Evolutionary conservation across 2,329 filamentous ascomycete genomes (phyloP).

Genomic region (Colletotrichum eleusines): DNA sequence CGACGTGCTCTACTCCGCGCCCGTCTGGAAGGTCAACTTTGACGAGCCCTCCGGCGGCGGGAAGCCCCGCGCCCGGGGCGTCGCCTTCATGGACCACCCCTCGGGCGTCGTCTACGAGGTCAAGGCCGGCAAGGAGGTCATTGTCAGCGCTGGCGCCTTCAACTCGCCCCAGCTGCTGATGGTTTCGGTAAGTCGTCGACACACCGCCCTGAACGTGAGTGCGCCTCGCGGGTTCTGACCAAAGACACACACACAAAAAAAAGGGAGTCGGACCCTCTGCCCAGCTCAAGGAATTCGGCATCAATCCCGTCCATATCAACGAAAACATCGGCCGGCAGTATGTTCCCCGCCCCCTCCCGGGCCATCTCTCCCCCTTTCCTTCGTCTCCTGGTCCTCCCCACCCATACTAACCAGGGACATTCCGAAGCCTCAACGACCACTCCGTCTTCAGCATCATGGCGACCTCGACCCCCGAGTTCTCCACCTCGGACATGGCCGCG

Average conservation of each 20-base stretch:
- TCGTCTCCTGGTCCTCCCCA: not conserved
- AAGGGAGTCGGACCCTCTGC: conserved; percentile 43
- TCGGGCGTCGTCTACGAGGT: conserved; percentile 42
- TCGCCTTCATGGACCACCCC: conserved; percentile 46
- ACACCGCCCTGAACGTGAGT: not conserved
- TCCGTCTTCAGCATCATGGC: conserved; percentile 48
- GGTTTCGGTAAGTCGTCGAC: conserved; percentile 37
- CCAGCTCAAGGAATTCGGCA: conserved; percentile 43
- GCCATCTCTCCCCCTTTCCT: not conserved
- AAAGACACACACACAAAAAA: too few species aligned
- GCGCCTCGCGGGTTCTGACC: not conserved
- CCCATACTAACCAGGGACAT: not conserved
- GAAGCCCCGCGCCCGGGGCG: conserved; percentile 44
- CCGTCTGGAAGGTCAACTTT: conserved; percentile 43
- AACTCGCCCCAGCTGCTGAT: conserved; percentile 42
- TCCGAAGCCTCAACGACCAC: conserved; percentile 45
- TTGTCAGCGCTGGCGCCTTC: conserved; percentile 39
- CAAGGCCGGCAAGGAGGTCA: conserved; percentile 39
- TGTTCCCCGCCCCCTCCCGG: not conserved
- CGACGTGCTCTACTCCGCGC: conserved; percentile 46
- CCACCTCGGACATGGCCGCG: conserved; percentile 44
- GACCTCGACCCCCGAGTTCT: conserved; percentile 44
- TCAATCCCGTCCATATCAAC: conserved; percentile 44
- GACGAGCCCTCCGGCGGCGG: conserved; percentile 26
- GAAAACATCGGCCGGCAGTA: conserved; percentile 46